Evolutionary conservation across 768 basidiomycete genomes (phyloP), one percentile per base, ranked within the genome.

Genomic region (Calocybe gangraenosa): DNA sequence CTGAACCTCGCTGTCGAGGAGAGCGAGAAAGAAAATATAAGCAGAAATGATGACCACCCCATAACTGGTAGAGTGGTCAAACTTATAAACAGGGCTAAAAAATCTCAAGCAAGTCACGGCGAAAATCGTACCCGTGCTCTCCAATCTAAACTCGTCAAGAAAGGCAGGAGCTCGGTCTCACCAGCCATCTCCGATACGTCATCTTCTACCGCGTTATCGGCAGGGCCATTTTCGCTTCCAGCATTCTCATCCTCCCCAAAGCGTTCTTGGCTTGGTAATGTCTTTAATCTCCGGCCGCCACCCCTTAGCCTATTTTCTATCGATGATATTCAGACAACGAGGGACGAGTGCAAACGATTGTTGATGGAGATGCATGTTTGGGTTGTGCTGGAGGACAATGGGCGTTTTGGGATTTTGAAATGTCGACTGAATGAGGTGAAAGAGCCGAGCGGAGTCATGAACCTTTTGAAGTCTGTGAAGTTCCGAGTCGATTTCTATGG

Each of bases 211-310:
- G 25, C 5, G 11, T 64, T 63, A 32, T 60, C 75, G 34, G 67
- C 70, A 1, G 66, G 69, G n/a, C 66, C 73, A 2, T 64, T 51
- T 40, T 40, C 46, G 5, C 71, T 35, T 64, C 31, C 76, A 21
- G 69, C 71, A 44, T 65, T 66, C 44, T 65, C 62, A 44, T 57
- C 64, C 17, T 66, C 68, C 20, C 76, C 79, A 14, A 83, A 76
- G 65, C 78, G 79, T 50, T 78, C 75, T 40, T 98, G 94, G 95
- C 79, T 99, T 50, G 81, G 82, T 35, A 87, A 83, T 56, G 76
- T 96, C 33, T 94, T 97, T 76, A 87, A 80, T 60, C 84, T 91
- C 69, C 90, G 85, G 57, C 81, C 88, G 0, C 68, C 79, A 22
- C 72, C 65, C 22, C 79, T 78, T 46, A 64, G 55, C 30, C 68